Evolutionary conservation across 192 early-diverging fungal genomes (phyloP).

Genomic region (Backusella tuberculispora): DNA sequence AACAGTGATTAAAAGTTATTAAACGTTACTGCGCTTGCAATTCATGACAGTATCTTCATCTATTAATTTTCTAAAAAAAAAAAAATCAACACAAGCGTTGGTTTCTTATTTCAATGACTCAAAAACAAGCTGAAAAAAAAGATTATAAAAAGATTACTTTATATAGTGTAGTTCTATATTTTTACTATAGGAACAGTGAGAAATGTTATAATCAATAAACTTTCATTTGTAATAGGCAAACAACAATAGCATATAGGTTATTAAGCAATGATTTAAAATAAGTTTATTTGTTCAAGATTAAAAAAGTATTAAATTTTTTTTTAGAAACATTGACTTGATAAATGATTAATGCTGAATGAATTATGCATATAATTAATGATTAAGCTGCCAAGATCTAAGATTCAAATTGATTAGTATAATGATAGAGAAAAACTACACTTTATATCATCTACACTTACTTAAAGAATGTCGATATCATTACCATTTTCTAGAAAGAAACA

Average conservation of each 20-base stretch:
- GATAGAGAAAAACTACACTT: background rate
- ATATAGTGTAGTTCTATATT: too few species aligned
- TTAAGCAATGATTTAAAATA: background rate
- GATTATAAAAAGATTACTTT: too few species aligned
- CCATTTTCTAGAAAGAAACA: background rate
- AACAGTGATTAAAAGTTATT: too few species aligned
- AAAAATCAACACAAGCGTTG: too few species aligned
- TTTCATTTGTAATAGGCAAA: background rate
- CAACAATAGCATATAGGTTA: background rate
- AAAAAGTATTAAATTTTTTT: constrained; percentile 1
- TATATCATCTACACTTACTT: background rate
- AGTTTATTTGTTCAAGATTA: background rate
- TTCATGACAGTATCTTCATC: too few species aligned
- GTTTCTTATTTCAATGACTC: too few species aligned
- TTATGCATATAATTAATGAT: background rate
- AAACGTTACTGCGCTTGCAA: too few species aligned
- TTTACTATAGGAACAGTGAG: too few species aligned
- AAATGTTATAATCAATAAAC: too few species aligned
- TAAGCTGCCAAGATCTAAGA: background rate
- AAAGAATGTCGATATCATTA: background rate
- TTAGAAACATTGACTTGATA: background rate
- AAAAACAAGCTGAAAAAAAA: too few species aligned
- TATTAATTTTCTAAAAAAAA: too few species aligned
- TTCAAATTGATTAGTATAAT: background rate
- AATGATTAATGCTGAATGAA: background rate